A percentile compares a stretch with the other conserved stretches of the same genome.
phyloP scores from a whole-genome alignment of 2,329 filamentous ascomycete genomes.

The Fusarium pseudograminearum region DNA sequence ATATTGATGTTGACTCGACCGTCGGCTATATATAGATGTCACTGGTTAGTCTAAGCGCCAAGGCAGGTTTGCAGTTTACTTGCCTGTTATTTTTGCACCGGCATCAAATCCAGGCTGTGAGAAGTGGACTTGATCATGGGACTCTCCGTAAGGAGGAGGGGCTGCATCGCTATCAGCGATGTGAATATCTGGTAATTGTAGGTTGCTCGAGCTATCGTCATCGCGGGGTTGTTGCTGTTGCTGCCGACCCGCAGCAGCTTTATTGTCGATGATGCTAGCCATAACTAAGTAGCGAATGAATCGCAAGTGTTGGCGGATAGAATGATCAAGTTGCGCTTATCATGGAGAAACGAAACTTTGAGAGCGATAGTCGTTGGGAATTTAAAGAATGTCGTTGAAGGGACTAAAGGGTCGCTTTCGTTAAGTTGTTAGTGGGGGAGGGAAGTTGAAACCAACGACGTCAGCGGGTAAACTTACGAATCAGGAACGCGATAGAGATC shows the following conservation, averaged over 20 bases:
- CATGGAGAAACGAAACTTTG: slow-evolving; percentile 9
- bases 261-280: slow-evolving; percentile 48
- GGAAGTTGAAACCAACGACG: slow-evolving; percentile 29
- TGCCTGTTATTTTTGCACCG: slow-evolving; percentile 68
- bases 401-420: not conserved
- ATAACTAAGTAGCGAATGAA: slow-evolving; percentile 33
- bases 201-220: slow-evolving; percentile 51
- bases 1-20: slow-evolving; percentile 85
- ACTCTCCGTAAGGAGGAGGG: slow-evolving; percentile 70
- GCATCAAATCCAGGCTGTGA: slow-evolving; percentile 73
- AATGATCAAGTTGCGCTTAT: not conserved
- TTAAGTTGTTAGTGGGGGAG: slow-evolving; percentile 23
- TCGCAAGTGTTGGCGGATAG: slow-evolving; percentile 1
- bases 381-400: slow-evolving; percentile 8
- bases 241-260: slow-evolving; percentile 41
- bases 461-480: slow-evolving; percentile 20
- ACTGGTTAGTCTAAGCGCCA: slow-evolving; percentile 29
- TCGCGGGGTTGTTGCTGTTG: slow-evolving; percentile 29
- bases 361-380: not conserved
- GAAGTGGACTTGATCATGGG: slow-evolving; percentile 67
- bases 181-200: slow-evolving; percentile 57
- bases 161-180: slow-evolving; percentile 55
- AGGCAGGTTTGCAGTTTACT: slow-evolving; percentile 51
- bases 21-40: slow-evolving; percentile 64
- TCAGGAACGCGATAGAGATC: slow-evolving; percentile 18